Percentiles rank a stretch among this genome's conserved stretches.
These are phyloP conservation scores for Carex myosuroides DNA, from an alignment of 176 grass and related monocot species.

Conservation along the genomic window DNA sequence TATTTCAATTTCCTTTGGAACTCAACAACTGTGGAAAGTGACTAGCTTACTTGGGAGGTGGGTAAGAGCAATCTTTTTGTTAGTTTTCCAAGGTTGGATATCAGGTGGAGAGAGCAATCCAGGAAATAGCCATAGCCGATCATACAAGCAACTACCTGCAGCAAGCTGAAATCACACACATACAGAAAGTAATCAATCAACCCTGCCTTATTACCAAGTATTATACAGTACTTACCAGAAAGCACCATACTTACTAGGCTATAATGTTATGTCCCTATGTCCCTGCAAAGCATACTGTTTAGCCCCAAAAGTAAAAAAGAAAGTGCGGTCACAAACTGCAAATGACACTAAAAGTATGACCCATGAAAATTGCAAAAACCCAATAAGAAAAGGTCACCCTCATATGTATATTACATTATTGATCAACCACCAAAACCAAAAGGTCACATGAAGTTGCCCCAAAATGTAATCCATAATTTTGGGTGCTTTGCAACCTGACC, in stretches of 20 bases:
- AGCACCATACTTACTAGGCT: conserved; percentile 14
- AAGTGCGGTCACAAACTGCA: not conserved
- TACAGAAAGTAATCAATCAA: not conserved
- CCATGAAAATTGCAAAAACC: not conserved
- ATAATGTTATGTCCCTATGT: not conserved
- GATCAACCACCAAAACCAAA: not conserved
- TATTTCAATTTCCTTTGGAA: not conserved
- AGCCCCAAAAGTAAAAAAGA: not conserved
- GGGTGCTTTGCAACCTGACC: not conserved
- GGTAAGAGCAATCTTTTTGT: conserved; percentile 45
- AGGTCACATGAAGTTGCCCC: not conserved
- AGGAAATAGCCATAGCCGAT: conserved; percentile 69
- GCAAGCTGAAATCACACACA: conserved; percentile 53
- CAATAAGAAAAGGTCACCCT: not conserved
- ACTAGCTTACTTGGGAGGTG: conserved; percentile 51
- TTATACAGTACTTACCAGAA: conserved; percentile 6
- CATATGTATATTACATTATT: not conserved
- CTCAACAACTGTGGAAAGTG: not conserved
- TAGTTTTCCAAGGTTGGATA: conserved; percentile 32
- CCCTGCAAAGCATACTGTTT: not conserved
- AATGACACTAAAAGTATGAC: not conserved
- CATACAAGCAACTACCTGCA: conserved; percentile 84
- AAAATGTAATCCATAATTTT: not conserved
- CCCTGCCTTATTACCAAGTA: not conserved
- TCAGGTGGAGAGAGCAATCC: conserved; percentile 43